Conservation (phyloP, 2,329 filamentous ascomycete species). For the Thermoascus crustaceus region DNA sequence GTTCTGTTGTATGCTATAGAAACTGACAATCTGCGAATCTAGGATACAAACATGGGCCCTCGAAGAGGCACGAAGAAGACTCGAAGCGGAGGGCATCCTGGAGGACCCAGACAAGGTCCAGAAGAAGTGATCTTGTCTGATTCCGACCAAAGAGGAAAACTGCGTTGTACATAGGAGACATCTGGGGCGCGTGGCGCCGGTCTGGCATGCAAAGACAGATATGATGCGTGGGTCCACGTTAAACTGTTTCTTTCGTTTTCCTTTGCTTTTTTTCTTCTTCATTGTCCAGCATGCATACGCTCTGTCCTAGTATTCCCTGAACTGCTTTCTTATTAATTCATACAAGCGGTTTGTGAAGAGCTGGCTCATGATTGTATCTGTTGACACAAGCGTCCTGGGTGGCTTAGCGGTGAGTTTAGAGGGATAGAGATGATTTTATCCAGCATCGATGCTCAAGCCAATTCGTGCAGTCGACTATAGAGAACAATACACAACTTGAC, state of each 20-base stretch:
- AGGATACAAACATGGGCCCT: constrained; percentile 99
- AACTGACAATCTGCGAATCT: constrained; percentile 15
- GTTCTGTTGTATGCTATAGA: background rate
- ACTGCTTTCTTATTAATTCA: constrained; percentile 9
- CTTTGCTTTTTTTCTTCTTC: constrained; percentile 9
- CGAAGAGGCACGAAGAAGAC: constrained; percentile 86
- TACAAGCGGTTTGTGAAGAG: background rate
- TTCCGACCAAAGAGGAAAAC: constrained; percentile 18
- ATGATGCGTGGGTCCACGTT: constrained; percentile 24
- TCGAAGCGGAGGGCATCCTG: constrained; percentile 92
- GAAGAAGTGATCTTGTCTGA: constrained; percentile 40
- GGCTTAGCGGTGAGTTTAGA: too few relatives aligned
- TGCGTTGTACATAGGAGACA: constrained; percentile 36
- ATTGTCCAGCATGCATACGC: constrained; percentile 4
- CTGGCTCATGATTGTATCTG: too few relatives aligned
- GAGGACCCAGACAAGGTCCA: constrained; percentile 60
- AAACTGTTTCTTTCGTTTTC: constrained; percentile 24
- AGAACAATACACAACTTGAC: too few relatives aligned
- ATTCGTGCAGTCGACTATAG: too few relatives aligned
- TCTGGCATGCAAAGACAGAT: constrained; percentile 21
- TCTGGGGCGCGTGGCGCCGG: constrained; percentile 23
- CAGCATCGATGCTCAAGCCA: too few relatives aligned
- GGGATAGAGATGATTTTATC: too few relatives aligned
- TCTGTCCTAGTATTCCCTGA: constrained; percentile 15
- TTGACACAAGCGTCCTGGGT: too few relatives aligned